Evolutionary conservation across 116 monocot species (phyloP).

Genomic region (Iris pallida): DNA sequence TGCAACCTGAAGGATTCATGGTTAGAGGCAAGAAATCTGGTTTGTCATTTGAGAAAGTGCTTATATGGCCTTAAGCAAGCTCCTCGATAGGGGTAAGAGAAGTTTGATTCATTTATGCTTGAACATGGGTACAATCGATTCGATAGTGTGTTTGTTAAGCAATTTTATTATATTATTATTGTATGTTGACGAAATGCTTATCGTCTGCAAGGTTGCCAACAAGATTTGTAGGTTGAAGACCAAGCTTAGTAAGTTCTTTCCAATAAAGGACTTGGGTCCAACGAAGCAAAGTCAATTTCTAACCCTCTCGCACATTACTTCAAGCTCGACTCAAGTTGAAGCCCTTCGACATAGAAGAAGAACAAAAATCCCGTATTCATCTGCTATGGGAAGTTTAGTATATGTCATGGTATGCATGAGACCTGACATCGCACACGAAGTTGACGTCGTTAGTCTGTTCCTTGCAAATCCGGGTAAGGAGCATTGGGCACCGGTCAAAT

Average conservation of each 20-base stretch:
- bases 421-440: not conserved
- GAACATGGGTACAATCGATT: not conserved
- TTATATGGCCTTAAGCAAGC: not conserved
- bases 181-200: not conserved
- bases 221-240: not conserved
- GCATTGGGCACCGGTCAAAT: not conserved
- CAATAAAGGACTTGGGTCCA: not conserved
- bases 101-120: not conserved
- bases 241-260: not conserved
- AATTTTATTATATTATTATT: not conserved
- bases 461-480: not conserved
- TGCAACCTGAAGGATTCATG: not conserved
- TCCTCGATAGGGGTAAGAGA: not conserved
- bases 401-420: not conserved
- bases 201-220: not conserved
- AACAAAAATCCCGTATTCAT: not conserved
- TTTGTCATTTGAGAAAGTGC: not conserved
- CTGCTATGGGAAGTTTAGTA: not conserved
- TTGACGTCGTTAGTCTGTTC: not conserved
- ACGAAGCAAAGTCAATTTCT: not conserved
- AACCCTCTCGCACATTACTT: not conserved
- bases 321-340: not conserved
- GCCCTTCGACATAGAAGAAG: not conserved
- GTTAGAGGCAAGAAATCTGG: not conserved
- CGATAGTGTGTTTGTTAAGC: not conserved